A percentile compares a stretch with the other conserved stretches of the same genome.
These are phyloP conservation scores for Backusella mclennaniae DNA, from an alignment of 192 early-diverging fungal genomes.

Conservation along the genomic window DNA sequence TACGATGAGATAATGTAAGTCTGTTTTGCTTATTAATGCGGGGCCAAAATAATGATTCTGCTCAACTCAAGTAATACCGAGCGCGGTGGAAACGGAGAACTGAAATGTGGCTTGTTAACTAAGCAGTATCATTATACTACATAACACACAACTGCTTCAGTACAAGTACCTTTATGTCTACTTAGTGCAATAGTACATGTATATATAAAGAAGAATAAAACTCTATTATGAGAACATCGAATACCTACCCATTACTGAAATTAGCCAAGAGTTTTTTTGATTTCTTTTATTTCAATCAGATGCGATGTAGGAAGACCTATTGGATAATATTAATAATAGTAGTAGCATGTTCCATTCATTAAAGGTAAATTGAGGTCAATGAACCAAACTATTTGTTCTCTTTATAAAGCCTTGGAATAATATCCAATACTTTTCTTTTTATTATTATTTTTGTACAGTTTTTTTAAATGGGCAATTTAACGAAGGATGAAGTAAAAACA, in stretches of 20 bases:
- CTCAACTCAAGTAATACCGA: not conserved
- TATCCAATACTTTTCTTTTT: not conserved
- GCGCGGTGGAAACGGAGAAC: not conserved
- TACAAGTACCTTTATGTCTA: too few relatives aligned
- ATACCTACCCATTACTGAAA: not conserved
- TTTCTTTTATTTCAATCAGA: not conserved
- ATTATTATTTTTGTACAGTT: not conserved
- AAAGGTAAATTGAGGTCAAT: not conserved
- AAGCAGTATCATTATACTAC: not conserved
- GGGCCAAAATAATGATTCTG: not conserved
- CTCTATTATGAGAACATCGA: too few relatives aligned
- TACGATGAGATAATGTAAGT: not conserved
- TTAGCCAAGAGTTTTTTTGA: not conserved
- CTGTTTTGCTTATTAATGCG: not conserved
- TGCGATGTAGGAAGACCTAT: not conserved
- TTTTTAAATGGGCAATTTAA: not conserved
- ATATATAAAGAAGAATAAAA: too few relatives aligned
- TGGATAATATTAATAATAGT: not conserved
- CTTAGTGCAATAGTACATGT: too few relatives aligned
- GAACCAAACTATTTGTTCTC: not conserved
- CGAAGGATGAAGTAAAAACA: not conserved
- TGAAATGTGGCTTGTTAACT: not conserved
- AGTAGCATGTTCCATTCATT: not conserved
- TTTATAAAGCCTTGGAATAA: not conserved
- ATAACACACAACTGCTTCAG: too few relatives aligned